These are phyloP conservation scores for Carex parvula DNA, from an alignment of 176 grass and related monocot genomes.

Conservation along the genomic window DNA sequence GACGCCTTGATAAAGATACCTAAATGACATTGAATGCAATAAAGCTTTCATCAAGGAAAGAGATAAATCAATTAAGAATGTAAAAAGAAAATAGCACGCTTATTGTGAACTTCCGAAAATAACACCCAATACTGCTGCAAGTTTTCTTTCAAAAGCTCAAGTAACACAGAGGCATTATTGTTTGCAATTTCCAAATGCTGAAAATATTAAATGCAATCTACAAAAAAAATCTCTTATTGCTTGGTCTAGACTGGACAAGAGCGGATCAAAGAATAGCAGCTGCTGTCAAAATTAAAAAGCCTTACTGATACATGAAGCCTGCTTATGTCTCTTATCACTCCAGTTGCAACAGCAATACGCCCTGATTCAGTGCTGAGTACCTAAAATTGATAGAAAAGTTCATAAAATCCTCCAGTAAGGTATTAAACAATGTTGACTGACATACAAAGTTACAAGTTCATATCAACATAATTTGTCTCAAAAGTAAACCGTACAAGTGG, in stretches of 20 bases:
- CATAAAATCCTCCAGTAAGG: slow-evolving; percentile 6
- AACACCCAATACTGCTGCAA: neutral
- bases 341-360: slow-evolving; percentile 69
- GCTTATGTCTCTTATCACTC: slow-evolving; percentile 73
- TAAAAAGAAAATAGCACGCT: neutral
- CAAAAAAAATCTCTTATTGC: slow-evolving; percentile 9
- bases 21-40: slow-evolving; percentile 15
- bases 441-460: neutral
- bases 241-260: slow-evolving; percentile 19
- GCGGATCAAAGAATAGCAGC: neutral
- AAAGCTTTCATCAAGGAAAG: neutral
- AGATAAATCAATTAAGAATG: neutral
- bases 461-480: neutral
- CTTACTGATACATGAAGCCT: slow-evolving; percentile 62
- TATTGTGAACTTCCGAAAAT: neutral
- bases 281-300: neutral
- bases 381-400: slow-evolving; percentile 37
- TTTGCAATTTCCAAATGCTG: neutral
- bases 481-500: neutral
- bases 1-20: slow-evolving; percentile 71
- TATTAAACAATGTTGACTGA: slow-evolving; percentile 20
- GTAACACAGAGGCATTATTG: neutral
- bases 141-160: neutral
- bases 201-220: slow-evolving; percentile 3
- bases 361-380: slow-evolving; percentile 84